phyloP scores from a whole-genome alignment of 768 basidiomycete genomes.

The Dioszegia crocea region DNA sequence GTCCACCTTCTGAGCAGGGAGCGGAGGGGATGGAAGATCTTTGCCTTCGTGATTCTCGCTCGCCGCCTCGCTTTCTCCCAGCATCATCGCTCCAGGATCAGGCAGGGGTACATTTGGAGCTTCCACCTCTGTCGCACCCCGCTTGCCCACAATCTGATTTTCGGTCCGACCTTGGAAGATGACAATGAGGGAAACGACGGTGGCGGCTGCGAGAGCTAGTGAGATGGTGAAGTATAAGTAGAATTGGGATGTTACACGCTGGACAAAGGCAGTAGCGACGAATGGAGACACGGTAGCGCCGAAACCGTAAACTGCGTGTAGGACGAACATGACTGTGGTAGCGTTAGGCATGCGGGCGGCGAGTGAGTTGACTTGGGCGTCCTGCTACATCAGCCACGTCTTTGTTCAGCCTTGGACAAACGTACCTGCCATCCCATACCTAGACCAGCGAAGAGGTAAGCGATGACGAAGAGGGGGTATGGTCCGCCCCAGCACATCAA shows the following conservation, averaged over 20 bases:
- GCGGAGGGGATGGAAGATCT: neutral
- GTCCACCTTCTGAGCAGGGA: neutral
- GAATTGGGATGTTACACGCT: neutral
- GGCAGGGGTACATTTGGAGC: neutral
- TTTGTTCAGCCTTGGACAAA: neutral
- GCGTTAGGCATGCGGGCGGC: constrained; percentile 53
- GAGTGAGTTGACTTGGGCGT: constrained; percentile 57
- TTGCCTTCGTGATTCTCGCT: neutral
- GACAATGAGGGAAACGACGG: constrained; percentile 55
- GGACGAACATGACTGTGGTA: constrained; percentile 49
- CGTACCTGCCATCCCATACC: constrained; percentile 56
- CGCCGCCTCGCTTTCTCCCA: neutral
- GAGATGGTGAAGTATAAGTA: constrained; percentile 68
- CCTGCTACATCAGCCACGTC: constrained; percentile 33
- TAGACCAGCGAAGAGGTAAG: constrained; percentile 54
- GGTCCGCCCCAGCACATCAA: constrained; percentile 54
- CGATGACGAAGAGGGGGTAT: constrained; percentile 54
- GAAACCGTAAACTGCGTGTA: constrained; percentile 47
- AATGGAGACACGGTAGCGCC: constrained; percentile 64
- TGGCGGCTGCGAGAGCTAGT: constrained; percentile 62
- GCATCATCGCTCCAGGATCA: neutral
- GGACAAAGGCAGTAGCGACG: constrained; percentile 68
- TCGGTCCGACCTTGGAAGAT: constrained; percentile 70
- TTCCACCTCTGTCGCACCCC: neutral
- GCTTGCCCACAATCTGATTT: constrained; percentile 56